Percentiles rank a stretch among this genome's conserved stretches.
These are phyloP conservation scores for Trypethelium eluteriae DNA, from an alignment of 495 filamentous ascomycete species.

Conservation along the genomic window DNA sequence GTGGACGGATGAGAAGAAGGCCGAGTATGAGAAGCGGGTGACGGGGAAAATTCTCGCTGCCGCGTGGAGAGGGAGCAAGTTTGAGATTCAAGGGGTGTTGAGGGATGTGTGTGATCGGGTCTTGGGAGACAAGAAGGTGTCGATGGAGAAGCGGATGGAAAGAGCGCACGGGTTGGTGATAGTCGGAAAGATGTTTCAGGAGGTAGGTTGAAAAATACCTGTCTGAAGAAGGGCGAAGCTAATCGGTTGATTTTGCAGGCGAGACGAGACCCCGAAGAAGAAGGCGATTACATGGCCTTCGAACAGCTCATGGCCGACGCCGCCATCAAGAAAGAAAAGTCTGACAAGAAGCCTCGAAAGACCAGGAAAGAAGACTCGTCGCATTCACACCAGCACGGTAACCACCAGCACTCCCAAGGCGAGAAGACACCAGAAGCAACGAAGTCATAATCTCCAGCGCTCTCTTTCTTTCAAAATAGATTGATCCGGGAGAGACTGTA, in stretches of 20 bases:
- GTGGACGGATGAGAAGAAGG: constrained; percentile 96
- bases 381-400: neutral
- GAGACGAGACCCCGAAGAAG: constrained; percentile 84
- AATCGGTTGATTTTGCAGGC: constrained; percentile 49
- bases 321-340: constrained; percentile 76
- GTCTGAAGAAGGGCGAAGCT: neutral
- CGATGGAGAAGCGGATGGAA: constrained; percentile 76
- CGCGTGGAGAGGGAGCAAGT: constrained; percentile 94
- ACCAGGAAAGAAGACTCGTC: constrained; percentile 54
- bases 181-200: constrained; percentile 77
- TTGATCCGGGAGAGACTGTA: too few relatives aligned
- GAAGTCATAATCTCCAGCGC: neutral
- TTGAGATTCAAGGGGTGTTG: constrained; percentile 94
- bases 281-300: constrained; percentile 97
- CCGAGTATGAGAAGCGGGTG: constrained; percentile 90
- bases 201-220: constrained; percentile 50
- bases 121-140: constrained; percentile 71
- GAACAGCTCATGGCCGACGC: constrained; percentile 97
- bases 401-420: neutral
- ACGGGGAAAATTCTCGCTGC: constrained; percentile 98
- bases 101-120: constrained; percentile 67
- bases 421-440: neutral
- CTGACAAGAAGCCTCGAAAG: constrained; percentile 45
- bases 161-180: constrained; percentile 82
- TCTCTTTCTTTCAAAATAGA: too few relatives aligned